Percentiles rank a stretch among this genome's conserved stretches.
Evolutionary conservation across 345 rosid species (phyloP).

Genomic region (Populus euphratica): DNA sequence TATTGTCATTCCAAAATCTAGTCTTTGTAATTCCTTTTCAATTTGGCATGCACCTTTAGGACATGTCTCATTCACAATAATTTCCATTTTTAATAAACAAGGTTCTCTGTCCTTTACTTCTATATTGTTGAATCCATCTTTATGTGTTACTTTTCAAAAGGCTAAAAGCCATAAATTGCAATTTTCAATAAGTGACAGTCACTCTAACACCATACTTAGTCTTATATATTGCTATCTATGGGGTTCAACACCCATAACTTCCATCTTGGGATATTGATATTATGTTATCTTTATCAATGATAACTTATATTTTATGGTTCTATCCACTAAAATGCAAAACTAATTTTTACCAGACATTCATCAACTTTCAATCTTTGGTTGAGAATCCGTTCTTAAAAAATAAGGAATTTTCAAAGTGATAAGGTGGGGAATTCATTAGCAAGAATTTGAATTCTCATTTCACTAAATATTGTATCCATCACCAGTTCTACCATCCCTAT

Average conservation of each 20-base stretch:
- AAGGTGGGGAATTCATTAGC: not conserved
- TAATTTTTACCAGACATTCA: not conserved
- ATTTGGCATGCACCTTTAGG: conserved; percentile 9
- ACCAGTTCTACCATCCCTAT: not conserved
- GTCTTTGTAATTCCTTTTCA: not conserved
- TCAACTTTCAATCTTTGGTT: not conserved
- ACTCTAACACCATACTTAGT: not conserved
- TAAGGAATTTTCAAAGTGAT: not conserved
- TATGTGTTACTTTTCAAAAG: conserved; percentile 4
- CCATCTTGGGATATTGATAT: not conserved
- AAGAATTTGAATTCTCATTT: not conserved
- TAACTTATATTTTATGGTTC: not conserved
- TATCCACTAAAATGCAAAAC: not conserved
- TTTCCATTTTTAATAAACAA: not conserved
- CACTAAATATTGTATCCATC: not conserved
- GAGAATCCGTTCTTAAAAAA: not conserved
- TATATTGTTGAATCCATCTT: not conserved
- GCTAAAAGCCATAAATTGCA: conserved; percentile 1
- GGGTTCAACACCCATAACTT: not conserved
- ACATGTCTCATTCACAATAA: not conserved
- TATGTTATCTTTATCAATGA: not conserved
- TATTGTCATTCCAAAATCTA: not conserved
- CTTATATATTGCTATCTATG: not conserved
- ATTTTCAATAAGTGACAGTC: not conserved
- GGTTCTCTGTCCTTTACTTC: not conserved